Evolutionary conservation across 2,329 filamentous ascomycete species (phyloP).

Genomic region (Aspergillus sp.): DNA sequence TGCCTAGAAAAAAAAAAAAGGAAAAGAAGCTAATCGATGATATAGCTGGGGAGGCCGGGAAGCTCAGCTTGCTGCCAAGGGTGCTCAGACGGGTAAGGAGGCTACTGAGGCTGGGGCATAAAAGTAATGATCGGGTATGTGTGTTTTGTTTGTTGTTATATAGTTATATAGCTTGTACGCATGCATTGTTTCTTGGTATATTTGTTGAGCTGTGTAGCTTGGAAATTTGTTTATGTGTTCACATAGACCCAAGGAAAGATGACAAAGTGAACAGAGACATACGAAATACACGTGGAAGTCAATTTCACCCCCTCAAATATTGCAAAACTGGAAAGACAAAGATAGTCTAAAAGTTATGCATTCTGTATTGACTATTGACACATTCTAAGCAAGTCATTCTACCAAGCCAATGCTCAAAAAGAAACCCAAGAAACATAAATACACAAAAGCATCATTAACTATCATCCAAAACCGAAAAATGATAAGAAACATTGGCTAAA

Average conservation of each 20-base stretch:
- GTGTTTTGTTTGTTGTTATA: not conserved
- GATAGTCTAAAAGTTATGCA: too few species aligned
- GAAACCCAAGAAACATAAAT: not conserved
- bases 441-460: too few species aligned
- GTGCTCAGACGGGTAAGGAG: slow-evolving; percentile 21
- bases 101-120: slow-evolving; percentile 25
- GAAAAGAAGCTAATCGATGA: not conserved
- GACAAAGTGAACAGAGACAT: too few species aligned
- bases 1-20: not conserved
- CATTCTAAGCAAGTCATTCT: not conserved
- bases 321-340: too few species aligned
- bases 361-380: not conserved
- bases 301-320: too few species aligned
- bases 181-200: too few species aligned
- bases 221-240: not conserved
- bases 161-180: slow-evolving; percentile 1
- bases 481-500: not conserved
- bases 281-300: too few species aligned
- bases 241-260: too few species aligned
- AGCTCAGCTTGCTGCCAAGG: slow-evolving; percentile 31
- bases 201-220: too few species aligned
- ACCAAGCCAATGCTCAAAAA: not conserved
- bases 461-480: not conserved
- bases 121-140: slow-evolving; percentile 3
- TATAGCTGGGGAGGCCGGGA: slow-evolving; percentile 38